Percentiles rank a stretch among this genome's conserved stretches.
These are phyloP conservation scores for Poteriospumella lacustris DNA, from an alignment of 108 stramenopile species.

Conservation along the genomic window DNA sequence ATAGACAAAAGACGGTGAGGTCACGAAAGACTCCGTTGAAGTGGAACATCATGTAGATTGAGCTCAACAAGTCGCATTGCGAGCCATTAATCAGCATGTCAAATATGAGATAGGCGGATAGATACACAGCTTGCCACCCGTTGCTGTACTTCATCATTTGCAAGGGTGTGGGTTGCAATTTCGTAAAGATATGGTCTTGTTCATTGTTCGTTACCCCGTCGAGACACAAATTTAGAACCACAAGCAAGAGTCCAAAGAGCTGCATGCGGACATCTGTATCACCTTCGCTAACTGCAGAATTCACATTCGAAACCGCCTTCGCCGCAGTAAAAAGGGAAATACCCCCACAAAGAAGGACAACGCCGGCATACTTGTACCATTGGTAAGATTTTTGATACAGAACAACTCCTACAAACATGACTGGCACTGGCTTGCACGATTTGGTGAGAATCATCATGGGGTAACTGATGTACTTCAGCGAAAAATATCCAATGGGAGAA, in stretches of 20 bases:
- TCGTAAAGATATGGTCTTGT: constrained; percentile 35
- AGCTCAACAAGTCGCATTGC: neutral
- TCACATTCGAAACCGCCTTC: too few relatives aligned
- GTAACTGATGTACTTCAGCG: constrained; percentile 14
- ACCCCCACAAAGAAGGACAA: neutral
- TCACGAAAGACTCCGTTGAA: constrained; percentile 7
- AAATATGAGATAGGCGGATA: constrained; percentile 25
- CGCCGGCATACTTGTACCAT: constrained; percentile 25
- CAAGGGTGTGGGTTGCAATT: constrained; percentile 23
- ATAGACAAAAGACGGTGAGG: constrained; percentile 2
- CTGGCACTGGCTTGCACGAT: constrained; percentile 20
- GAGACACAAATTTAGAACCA: constrained; percentile 41
- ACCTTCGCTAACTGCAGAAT: too few relatives aligned
- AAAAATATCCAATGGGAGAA: constrained; percentile 24
- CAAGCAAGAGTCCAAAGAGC: constrained; percentile 22
- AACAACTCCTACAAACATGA: constrained; percentile 16
- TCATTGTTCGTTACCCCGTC: constrained; percentile 49
- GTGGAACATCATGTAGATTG: neutral
- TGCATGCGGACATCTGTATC: neutral
- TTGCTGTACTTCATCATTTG: constrained; percentile 49
- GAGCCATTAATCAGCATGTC: constrained; percentile 23
- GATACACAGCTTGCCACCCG: constrained; percentile 36
- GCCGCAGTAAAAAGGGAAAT: constrained; percentile 18
- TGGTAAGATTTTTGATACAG: constrained; percentile 10
- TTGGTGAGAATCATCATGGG: constrained; percentile 27